phyloP scores from a whole-genome alignment of 495 filamentous ascomycete species.

The Penicillium arizonense region DNA sequence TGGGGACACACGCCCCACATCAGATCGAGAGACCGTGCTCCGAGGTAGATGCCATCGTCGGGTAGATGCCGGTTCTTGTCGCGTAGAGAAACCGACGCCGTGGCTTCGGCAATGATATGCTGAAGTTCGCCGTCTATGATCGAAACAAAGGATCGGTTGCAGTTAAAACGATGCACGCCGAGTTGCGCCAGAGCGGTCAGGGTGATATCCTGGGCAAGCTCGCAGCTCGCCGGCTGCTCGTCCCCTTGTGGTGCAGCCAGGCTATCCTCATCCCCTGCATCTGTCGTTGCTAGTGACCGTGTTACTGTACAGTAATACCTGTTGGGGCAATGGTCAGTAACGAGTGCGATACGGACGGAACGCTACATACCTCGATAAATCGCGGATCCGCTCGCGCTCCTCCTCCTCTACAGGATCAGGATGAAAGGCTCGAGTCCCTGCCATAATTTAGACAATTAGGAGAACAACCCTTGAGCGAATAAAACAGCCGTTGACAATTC shows the following conservation, averaged over 20 bases:
- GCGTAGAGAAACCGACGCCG: slow-evolving; percentile 48
- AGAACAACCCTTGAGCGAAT: too few species aligned
- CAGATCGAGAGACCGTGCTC: slow-evolving; percentile 42
- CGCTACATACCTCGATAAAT: slow-evolving; percentile 19
- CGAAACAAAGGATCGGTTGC: slow-evolving; percentile 55
- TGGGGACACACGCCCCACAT: slow-evolving; percentile 48
- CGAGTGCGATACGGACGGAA: neutral
- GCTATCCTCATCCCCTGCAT: neutral
- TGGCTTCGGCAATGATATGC: slow-evolving; percentile 64
- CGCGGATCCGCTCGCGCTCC: slow-evolving; percentile 22
- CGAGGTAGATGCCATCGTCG: slow-evolving; percentile 43
- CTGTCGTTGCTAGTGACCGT: slow-evolving; percentile 1
- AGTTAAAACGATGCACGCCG: slow-evolving; percentile 51
- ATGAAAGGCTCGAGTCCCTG: slow-evolving; percentile 12
- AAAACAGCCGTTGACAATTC: neutral
- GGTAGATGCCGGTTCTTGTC: slow-evolving; percentile 30
- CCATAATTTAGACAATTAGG: slow-evolving; percentile 4
- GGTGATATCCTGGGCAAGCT: slow-evolving; percentile 52
- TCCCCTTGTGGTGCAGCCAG: slow-evolving; percentile 8
- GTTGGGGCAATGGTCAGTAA: neutral
- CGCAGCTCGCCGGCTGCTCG: slow-evolving; percentile 11
- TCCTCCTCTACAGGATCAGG: slow-evolving; percentile 10
- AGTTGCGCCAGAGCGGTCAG: slow-evolving; percentile 65
- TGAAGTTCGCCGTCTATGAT: slow-evolving; percentile 58
- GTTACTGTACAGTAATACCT: slow-evolving; percentile 35